These are phyloP conservation scores for Saturnispora diversa DNA, from an alignment of 805 yeast species.

Conservation along the genomic window DNA sequence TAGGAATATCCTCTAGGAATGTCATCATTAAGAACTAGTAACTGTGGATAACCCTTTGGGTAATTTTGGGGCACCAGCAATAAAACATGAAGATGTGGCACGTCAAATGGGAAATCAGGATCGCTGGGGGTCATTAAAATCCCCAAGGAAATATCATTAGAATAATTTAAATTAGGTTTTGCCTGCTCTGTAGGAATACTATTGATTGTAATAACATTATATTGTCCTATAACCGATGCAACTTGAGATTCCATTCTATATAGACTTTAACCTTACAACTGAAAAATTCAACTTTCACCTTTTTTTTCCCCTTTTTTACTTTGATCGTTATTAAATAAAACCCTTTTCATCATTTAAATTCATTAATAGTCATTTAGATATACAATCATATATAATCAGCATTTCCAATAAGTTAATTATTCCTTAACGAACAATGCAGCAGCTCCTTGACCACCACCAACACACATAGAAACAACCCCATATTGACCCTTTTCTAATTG, in stretches of 20 bases:
- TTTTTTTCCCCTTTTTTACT: no score
- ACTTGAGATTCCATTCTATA: constrained; percentile 2
- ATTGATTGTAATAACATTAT: constrained; percentile 26
- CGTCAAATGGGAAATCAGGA: constrained; percentile 66
- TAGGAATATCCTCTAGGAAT: constrained; percentile 62
- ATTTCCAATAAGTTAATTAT: no score
- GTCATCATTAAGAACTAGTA: constrained; percentile 54
- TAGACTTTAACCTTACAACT: no score
- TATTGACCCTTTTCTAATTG: constrained; percentile 73
- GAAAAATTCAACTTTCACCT: no score
- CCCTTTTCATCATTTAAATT: no score
- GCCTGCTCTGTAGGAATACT: constrained; percentile 19
- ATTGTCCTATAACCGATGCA: constrained; percentile 8
- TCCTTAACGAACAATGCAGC: constrained; percentile 82
- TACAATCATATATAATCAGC: background rate
- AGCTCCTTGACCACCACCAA: constrained; percentile 98
- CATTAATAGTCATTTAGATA: no score
- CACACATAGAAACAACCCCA: constrained; percentile 94
- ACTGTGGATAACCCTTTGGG: constrained; percentile 43
- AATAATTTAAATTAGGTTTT: constrained; percentile 2
- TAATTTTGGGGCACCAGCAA: constrained; percentile 48
- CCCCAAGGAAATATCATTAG: constrained; percentile 33
- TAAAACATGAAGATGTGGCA: constrained; percentile 44
- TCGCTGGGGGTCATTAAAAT: constrained; percentile 50
- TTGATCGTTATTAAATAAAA: no score